phyloP scores from a whole-genome alignment of 495 filamentous ascomycete species.

The Amphirosellinia nigrospora region DNA sequence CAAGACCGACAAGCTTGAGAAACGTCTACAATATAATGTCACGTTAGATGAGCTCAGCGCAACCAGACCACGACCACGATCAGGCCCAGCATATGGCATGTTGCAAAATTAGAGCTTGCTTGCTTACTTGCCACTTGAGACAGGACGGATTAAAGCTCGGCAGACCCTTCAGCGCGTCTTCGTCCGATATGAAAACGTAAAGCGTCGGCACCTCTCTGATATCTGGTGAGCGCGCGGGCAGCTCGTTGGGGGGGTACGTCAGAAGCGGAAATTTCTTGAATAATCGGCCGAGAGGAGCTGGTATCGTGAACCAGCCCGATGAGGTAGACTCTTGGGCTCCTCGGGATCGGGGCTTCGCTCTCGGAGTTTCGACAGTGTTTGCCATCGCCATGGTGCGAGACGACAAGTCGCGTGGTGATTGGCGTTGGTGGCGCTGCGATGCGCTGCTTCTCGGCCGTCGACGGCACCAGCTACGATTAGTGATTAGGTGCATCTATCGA shows the following conservation, averaged over 20 bases:
- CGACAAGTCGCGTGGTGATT: background rate
- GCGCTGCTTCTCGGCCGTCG: conserved; percentile 3
- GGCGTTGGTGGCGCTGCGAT: background rate
- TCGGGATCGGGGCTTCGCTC: conserved; percentile 25
- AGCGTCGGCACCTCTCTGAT: conserved; percentile 63
- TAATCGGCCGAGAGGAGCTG: conserved; percentile 75
- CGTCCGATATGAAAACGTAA: conserved; percentile 76
- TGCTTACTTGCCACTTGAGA: conserved; percentile 92
- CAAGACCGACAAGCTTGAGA: conserved; percentile 74
- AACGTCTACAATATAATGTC: conserved; percentile 66
- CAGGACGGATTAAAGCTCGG: conserved; percentile 93
- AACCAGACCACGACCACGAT: background rate
- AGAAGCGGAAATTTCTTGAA: conserved; percentile 84
- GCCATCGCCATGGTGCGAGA: conserved; percentile 34
- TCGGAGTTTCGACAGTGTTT: conserved; percentile 21
- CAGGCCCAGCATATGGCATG: background rate
- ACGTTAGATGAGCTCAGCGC: conserved; percentile 5
- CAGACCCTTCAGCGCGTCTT: conserved; percentile 63
- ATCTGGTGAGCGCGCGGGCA: conserved; percentile 68
- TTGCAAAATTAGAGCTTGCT: background rate
- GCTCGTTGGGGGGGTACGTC: conserved; percentile 76
- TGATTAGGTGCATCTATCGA: background rate
- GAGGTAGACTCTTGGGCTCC: conserved; percentile 13
- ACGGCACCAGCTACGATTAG: background rate
- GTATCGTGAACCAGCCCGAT: conserved; percentile 63